Evolutionary conservation across 805 yeast genomes (phyloP).

Genomic region (Wickerhamomyces queroliae): DNA sequence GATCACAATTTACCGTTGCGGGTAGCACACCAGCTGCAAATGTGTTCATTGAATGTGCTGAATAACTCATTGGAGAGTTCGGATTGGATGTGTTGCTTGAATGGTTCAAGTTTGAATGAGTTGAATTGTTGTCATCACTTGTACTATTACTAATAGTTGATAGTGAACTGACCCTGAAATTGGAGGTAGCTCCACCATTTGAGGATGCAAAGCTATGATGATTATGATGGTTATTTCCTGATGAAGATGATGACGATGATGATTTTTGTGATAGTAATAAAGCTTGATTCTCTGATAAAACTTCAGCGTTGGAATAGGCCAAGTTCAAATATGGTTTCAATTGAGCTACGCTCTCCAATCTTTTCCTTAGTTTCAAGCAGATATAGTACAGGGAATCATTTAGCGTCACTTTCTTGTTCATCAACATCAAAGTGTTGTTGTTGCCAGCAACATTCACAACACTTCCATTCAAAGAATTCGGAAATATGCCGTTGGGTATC

Average conservation of each 20-base stretch:
- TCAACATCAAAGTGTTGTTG: conserved; percentile 32
- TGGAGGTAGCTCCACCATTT: conserved; percentile 12
- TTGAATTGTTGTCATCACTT: conserved; percentile 27
- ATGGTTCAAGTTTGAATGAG: no score
- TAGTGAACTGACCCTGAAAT: conserved; percentile 27
- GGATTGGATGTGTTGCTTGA: conserved; percentile 23
- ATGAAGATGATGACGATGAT: conserved; percentile 1
- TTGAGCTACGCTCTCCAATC: conserved; percentile 56
- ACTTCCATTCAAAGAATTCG: no score
- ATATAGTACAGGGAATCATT: conserved; percentile 67
- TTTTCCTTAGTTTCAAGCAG: conserved; percentile 47
- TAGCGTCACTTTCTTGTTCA: conserved; percentile 60
- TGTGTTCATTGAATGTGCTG: conserved; percentile 35
- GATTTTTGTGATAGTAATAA: conserved; percentile 34
- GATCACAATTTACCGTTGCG: conserved; percentile 73
- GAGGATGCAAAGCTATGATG: conserved; percentile 13
- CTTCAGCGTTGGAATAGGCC: conserved; percentile 64
- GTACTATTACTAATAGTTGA: conserved; percentile 28
- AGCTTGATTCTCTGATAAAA: conserved; percentile 69
- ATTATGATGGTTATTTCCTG: conserved; percentile 3
- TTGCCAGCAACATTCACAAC: not conserved
- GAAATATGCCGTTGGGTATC: no score
- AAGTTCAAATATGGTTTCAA: conserved; percentile 61
- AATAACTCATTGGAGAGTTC: conserved; percentile 16
- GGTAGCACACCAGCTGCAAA: conserved; percentile 77